Percentiles rank a stretch among this genome's conserved stretches.
These are phyloP conservation scores for Saccharomycopsis schoenii DNA, from an alignment of 805 yeast genomes.

Conservation along the genomic window DNA sequence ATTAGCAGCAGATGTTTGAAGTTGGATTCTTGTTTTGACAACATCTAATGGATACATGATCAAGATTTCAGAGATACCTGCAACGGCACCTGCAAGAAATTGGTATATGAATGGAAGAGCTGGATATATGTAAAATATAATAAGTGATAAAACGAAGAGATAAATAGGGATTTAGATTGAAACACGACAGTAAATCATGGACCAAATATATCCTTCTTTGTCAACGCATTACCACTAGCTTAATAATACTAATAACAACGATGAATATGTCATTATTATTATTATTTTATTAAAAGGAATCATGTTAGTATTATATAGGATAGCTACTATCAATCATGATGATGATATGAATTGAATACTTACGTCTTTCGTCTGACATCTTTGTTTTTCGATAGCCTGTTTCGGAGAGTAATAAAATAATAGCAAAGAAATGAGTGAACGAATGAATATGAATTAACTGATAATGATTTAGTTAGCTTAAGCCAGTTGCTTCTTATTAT, in stretches of 20 bases:
- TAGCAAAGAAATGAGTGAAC: not conserved
- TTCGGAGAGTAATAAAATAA: not conserved
- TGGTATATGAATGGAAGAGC: constrained; percentile 89
- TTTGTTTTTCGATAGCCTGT: not conserved
- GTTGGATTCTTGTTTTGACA: constrained; percentile 92
- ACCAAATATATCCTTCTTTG: no score
- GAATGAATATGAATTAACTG: not conserved
- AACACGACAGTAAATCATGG: no score
- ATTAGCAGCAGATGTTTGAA: constrained; percentile 42
- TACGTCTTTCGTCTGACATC: constrained; percentile 21
- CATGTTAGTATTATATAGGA: no score
- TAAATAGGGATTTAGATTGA: not conserved
- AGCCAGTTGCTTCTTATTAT: not conserved
- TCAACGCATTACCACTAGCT: no score
- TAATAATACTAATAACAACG: no score
- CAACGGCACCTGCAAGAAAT: constrained; percentile 85
- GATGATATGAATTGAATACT: constrained; percentile 2
- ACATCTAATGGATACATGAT: constrained; percentile 96
- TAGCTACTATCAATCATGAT: no score
- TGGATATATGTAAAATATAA: constrained; percentile 10
- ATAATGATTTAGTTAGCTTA: not conserved
- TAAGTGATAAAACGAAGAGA: not conserved
- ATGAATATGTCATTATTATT: no score
- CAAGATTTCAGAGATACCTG: constrained; percentile 93
- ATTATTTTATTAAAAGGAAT: no score